These are phyloP conservation scores for Fomitopsis pulvina DNA, from an alignment of 768 basidiomycete genomes.

Conservation along the genomic window DNA sequence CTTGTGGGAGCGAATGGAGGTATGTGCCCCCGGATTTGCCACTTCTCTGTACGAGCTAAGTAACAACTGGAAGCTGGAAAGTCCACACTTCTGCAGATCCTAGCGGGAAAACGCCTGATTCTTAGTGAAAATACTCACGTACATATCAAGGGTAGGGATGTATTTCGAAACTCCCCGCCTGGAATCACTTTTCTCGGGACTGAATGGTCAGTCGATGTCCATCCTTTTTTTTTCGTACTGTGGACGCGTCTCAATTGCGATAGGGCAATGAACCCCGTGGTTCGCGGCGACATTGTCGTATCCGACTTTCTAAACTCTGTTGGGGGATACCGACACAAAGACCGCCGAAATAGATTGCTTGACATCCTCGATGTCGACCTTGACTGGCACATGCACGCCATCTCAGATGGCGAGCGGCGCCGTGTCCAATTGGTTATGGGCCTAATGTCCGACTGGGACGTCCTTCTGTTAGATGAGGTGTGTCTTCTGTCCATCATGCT, in stretches of 20 bases:
- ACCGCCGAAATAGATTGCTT: constrained; percentile 76
- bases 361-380: constrained; percentile 93
- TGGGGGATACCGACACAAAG: constrained; percentile 92
- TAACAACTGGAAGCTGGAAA: constrained; percentile 61
- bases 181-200: constrained; percentile 89
- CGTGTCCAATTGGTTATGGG: constrained; percentile 94
- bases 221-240: neutral
- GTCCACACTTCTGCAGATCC: constrained; percentile 90
- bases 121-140: constrained; percentile 46
- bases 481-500: neutral
- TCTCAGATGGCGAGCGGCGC: constrained; percentile 94
- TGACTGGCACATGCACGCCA: constrained; percentile 93
- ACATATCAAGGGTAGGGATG: constrained; percentile 73
- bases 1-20: constrained; percentile 94
- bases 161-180: constrained; percentile 80
- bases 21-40: constrained; percentile 25
- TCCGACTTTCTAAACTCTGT: constrained; percentile 96
- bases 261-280: constrained; percentile 97
- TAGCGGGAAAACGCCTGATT: constrained; percentile 87
- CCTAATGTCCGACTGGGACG: constrained; percentile 91
- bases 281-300: constrained; percentile 87
- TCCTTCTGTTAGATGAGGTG: constrained; percentile 92
- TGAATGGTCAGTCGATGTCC: constrained; percentile 63
- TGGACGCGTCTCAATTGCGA: neutral
- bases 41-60: neutral